Conservation (phyloP, 1,284 basidiomycete genomes). For the Earliella scabrosa region DNA sequence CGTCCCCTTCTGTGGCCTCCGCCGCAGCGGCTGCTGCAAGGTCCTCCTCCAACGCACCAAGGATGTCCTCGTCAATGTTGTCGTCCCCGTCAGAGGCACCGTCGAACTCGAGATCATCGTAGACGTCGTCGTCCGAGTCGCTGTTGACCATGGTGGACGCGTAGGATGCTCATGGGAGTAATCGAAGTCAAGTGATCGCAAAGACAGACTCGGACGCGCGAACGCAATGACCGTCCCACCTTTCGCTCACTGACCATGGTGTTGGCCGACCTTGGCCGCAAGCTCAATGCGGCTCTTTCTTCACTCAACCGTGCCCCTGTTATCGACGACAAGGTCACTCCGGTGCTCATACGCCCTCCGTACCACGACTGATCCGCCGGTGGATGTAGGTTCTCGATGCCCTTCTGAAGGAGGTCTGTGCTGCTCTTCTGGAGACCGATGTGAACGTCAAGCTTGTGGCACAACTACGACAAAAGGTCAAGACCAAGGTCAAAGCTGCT, state of each 20-base stretch:
- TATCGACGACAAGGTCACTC: slow-evolving; percentile 84
- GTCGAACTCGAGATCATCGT: slow-evolving; percentile 54
- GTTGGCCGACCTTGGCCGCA: slow-evolving; percentile 92
- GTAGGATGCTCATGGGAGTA: slow-evolving; percentile 14
- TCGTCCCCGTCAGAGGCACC: slow-evolving; percentile 52
- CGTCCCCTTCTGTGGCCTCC: slow-evolving; percentile 42
- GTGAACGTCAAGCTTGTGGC: slow-evolving; percentile 98
- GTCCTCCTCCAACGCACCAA: slow-evolving; percentile 52
- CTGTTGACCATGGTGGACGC: slow-evolving; percentile 50
- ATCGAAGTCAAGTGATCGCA: slow-evolving; percentile 23
- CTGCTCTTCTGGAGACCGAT: slow-evolving; percentile 94
- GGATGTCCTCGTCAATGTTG: slow-evolving; percentile 57
- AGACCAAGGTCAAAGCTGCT: slow-evolving; percentile 80
- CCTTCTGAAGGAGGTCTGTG: slow-evolving; percentile 93
- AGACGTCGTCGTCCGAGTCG: slow-evolving; percentile 67
- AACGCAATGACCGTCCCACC: slow-evolving; percentile 4
- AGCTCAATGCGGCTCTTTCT: slow-evolving; percentile 92
- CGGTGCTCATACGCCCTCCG: slow-evolving; percentile 4
- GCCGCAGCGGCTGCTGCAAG: slow-evolving; percentile 63
- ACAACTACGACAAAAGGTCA: slow-evolving; percentile 87
- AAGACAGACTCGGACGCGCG: slow-evolving; percentile 1
- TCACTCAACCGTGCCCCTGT: slow-evolving; percentile 87
- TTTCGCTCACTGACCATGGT: slow-evolving; percentile 71
- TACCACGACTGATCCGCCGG: slow-evolving; percentile 14
- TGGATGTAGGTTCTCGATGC: slow-evolving; percentile 83